These are phyloP conservation scores for Ehretia macrophylla DNA, from an alignment of 257 asterid genomes.

Conservation along the genomic window DNA sequence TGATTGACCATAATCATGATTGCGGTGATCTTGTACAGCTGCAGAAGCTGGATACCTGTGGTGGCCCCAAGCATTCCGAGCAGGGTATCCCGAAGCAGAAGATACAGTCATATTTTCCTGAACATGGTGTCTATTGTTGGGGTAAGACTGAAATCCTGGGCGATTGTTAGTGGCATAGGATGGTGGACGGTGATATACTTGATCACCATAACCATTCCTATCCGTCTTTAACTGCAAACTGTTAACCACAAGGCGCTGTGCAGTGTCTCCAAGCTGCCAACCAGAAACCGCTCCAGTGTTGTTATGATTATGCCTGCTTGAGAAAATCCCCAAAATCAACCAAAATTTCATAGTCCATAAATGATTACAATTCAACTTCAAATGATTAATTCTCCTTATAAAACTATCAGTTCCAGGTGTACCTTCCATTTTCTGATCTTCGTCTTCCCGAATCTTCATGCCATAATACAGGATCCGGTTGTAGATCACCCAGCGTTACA, in stretches of 20 bases:
- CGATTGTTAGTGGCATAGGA: conserved; percentile 32
- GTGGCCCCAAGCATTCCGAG: conserved; percentile 6
- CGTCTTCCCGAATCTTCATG: conserved; percentile 2
- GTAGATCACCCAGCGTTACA: background rate
- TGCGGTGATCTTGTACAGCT: conserved; percentile 31
- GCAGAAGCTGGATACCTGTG: conserved; percentile 9
- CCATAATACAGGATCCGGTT: background rate
- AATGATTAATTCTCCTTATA: background rate
- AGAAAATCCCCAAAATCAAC: conserved; percentile 12
- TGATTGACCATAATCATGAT: conserved; percentile 40
- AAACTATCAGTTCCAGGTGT: conserved; percentile 1
- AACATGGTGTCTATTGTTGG: conserved; percentile 31
- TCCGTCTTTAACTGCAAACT: conserved; percentile 51
- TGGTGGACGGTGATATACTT: conserved; percentile 32
- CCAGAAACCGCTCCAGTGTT: conserved; percentile 55
- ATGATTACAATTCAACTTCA: background rate
- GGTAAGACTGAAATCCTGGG: conserved; percentile 27
- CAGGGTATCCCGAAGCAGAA: conserved; percentile 32
- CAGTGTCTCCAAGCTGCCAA: conserved; percentile 81
- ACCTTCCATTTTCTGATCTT: conserved; percentile 7
- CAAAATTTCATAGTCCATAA: background rate
- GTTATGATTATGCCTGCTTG: conserved; percentile 36
- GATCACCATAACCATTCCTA: conserved; percentile 29
- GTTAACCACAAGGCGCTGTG: conserved; percentile 75
- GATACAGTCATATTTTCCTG: conserved; percentile 28